Conservation (phyloP, 148 eudicot species). For the Silene latifolia region DNA sequence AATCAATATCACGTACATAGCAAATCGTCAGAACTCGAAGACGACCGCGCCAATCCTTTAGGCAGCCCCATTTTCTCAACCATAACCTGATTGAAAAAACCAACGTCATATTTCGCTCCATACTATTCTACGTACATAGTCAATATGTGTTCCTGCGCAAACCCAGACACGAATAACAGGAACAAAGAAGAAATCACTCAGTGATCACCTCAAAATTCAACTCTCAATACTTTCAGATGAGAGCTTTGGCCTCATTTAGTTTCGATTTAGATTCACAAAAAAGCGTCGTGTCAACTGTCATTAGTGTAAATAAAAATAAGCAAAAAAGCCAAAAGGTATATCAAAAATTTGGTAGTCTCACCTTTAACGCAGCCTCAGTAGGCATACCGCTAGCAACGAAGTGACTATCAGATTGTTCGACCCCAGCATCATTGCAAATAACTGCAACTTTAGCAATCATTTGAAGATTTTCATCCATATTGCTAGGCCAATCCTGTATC, state of each 20-base stretch:
- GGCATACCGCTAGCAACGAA: constrained; percentile 70
- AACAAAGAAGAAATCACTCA: no score
- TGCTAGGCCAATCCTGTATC: constrained; percentile 53
- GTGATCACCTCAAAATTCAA: no score
- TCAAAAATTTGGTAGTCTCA: constrained; percentile 24
- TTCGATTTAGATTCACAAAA: neutral
- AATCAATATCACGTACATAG: constrained; percentile 35
- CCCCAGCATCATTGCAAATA: constrained; percentile 66
- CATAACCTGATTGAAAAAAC: constrained; percentile 42
- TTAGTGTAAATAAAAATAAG: neutral
- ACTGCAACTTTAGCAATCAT: constrained; percentile 70
- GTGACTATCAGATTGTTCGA: constrained; percentile 54
- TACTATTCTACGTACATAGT: neutral
- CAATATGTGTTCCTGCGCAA: no score
- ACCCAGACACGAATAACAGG: no score
- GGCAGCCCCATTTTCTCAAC: constrained; percentile 85
- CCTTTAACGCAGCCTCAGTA: constrained; percentile 89
- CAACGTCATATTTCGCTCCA: constrained; percentile 2
- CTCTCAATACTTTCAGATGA: no score
- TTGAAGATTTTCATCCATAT: constrained; percentile 63
- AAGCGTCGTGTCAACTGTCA: neutral
- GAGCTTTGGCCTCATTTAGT: no score
- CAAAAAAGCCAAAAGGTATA: neutral
- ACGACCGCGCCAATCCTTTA: constrained; percentile 33
- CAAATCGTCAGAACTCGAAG: constrained; percentile 36